These are phyloP conservation scores for Dacryopinax primogenitus DNA, from an alignment of 768 basidiomycete genomes.

Conservation along the genomic window DNA sequence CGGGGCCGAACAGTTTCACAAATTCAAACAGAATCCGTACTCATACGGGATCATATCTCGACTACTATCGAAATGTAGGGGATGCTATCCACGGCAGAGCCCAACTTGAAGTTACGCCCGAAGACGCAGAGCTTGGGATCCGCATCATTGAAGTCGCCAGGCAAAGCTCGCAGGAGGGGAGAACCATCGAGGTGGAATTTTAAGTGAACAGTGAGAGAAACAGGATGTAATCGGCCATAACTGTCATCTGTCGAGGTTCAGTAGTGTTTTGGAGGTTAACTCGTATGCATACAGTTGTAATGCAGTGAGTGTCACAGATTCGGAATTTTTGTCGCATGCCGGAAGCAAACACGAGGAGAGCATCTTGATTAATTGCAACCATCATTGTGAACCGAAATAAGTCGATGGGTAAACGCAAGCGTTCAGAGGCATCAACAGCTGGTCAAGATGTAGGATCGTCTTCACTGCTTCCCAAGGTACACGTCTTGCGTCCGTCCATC, in stretches of 20 bases:
- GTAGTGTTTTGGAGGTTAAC: too few relatives aligned
- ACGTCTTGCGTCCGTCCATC: not conserved
- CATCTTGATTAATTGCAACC: not conserved
- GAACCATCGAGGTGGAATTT: too few relatives aligned
- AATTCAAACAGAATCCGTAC: not conserved
- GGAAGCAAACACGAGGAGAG: not conserved
- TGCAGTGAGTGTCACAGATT: too few relatives aligned
- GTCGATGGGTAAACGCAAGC: not conserved
- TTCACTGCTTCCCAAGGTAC: slow-evolving; percentile 4
- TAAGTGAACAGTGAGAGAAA: too few relatives aligned
- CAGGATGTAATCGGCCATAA: too few relatives aligned
- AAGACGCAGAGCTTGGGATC: not conserved
- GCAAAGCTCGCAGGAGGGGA: not conserved
- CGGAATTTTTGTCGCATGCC: not conserved
- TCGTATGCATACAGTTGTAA: too few relatives aligned
- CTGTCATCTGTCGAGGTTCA: too few relatives aligned
- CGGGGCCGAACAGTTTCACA: too few relatives aligned
- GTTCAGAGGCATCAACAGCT: not conserved
- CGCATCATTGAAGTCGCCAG: not conserved
- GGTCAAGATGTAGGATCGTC: not conserved
- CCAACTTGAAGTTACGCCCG: not conserved
- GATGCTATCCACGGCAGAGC: not conserved
- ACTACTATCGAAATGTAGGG: slow-evolving; percentile 5
- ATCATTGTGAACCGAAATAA: not conserved
- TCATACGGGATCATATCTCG: not conserved